Percentiles rank a stretch among this genome's conserved stretches.
Evolutionary conservation across 768 basidiomycete species (phyloP).

Genomic region (Trametes elegans): DNA sequence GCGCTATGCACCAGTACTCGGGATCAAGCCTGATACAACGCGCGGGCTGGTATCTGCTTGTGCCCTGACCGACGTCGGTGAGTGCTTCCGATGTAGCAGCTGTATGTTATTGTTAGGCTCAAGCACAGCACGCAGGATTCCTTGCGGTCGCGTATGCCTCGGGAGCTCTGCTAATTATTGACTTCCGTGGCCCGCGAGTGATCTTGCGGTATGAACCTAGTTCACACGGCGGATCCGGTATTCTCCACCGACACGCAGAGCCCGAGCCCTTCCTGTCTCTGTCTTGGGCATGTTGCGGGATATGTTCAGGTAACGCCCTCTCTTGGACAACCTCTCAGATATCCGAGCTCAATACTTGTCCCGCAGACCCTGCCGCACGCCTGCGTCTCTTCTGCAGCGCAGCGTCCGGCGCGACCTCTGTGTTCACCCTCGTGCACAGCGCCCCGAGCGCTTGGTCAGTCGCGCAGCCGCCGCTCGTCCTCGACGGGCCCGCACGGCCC

Average conservation of each 20-base stretch:
- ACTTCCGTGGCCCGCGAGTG: conserved; percentile 72
- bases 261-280: conserved; percentile 50
- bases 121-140: conserved; percentile 52
- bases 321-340: not conserved
- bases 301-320: conserved; percentile 46
- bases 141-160: conserved; percentile 67
- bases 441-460: conserved; percentile 34
- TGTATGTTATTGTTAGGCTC: not conserved
- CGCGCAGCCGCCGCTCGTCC: conserved; percentile 33
- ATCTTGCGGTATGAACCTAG: conserved; percentile 48
- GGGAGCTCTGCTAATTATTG: conserved; percentile 60
- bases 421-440: conserved; percentile 51
- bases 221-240: conserved; percentile 40
- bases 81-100: conserved; percentile 25
- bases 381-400: conserved; percentile 63
- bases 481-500: conserved; percentile 40
- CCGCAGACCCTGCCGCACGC: conserved; percentile 42
- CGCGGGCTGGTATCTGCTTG: conserved; percentile 48
- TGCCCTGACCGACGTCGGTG: conserved; percentile 75
- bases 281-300: conserved; percentile 62
- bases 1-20: conserved; percentile 59
- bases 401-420: conserved; percentile 54
- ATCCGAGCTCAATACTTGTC: not conserved
- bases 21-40: conserved; percentile 44
- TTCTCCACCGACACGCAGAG: conserved; percentile 34